phyloP scores from a whole-genome alignment of 352 stramenopile genomes.

The Pythium insidiosum region DNA sequence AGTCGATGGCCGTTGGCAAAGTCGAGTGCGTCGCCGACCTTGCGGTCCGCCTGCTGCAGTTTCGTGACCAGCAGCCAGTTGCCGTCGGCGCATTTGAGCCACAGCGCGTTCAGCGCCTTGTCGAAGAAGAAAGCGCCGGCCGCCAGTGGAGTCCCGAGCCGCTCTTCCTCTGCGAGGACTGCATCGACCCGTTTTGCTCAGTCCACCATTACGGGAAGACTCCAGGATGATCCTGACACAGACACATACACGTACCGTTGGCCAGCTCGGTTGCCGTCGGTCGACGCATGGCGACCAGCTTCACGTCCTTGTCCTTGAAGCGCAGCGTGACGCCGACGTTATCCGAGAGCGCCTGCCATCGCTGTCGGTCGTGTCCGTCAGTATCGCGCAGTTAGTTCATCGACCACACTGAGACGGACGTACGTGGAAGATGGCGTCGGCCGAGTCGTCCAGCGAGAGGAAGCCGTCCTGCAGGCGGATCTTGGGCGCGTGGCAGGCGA shows the following conservation, averaged over 20 bases:
- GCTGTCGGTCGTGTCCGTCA: no score
- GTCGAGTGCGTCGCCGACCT: conserved; percentile 50
- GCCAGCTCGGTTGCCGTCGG: conserved; percentile 31
- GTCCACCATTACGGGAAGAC: not conserved
- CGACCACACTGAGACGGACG: conserved; percentile 1
- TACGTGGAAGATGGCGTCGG: conserved; percentile 51
- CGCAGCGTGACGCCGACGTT: conserved; percentile 56
- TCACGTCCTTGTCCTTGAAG: conserved; percentile 63
- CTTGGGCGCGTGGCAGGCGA: conserved; percentile 60
- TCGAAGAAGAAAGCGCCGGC: conserved; percentile 67
- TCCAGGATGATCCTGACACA: not conserved
- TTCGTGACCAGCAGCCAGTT: conserved; percentile 67
- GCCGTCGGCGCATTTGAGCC: conserved; percentile 45
- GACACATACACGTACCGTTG: not conserved
- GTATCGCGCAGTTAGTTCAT: not conserved
- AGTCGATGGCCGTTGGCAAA: conserved; percentile 79
- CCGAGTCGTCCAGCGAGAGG: conserved; percentile 39
- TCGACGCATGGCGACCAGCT: conserved; percentile 51
- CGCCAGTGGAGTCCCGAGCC: conserved; percentile 3
- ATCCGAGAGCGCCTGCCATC: conserved; percentile 73
- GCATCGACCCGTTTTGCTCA: not conserved
- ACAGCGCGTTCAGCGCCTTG: conserved; percentile 57
- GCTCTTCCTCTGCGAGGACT: conserved; percentile 10
- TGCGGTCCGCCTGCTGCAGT: conserved; percentile 57
- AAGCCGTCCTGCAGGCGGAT: conserved; percentile 50